phyloP scores from a whole-genome alignment of 306 rosid genomes.

The Prosopis cineraria region DNA sequence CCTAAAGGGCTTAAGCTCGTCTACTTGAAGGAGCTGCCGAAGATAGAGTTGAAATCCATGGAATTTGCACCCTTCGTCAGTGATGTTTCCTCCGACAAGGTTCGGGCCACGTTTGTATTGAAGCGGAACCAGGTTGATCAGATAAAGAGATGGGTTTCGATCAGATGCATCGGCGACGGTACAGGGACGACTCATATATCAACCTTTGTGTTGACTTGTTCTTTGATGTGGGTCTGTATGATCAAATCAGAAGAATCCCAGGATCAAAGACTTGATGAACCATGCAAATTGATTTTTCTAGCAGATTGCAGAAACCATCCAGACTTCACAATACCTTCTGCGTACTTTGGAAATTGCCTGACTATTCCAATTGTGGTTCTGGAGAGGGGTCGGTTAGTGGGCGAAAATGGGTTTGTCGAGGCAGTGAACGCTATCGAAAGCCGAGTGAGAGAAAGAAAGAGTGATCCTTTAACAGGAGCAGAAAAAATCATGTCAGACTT shows the following conservation, averaged over 20 bases:
- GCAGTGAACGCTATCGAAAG: conserved; percentile 33
- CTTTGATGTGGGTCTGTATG: conserved; percentile 35
- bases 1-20: neutral
- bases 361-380: neutral
- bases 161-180: neutral
- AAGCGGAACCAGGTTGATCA: neutral
- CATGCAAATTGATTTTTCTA: conserved; percentile 21
- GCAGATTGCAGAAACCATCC: conserved; percentile 50
- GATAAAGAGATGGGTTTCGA: neutral
- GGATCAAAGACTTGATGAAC: conserved; percentile 19
- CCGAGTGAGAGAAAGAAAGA: conserved; percentile 8
- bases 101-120: neutral
- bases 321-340: conserved; percentile 33
- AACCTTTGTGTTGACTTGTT: conserved; percentile 20
- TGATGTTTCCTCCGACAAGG: neutral
- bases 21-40: neutral
- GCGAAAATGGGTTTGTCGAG: conserved; percentile 26
- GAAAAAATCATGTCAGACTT: neutral
- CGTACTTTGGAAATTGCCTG: conserved; percentile 40
- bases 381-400: conserved; percentile 20
- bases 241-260: conserved; percentile 20
- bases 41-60: neutral
- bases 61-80: neutral
- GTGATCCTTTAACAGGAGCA: neutral
- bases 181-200: neutral